A percentile compares a stretch with the other conserved stretches of the same genome.
Evolutionary conservation across 495 filamentous ascomycete genomes (phyloP).

Genomic region (Penicillium antarcticum): DNA sequence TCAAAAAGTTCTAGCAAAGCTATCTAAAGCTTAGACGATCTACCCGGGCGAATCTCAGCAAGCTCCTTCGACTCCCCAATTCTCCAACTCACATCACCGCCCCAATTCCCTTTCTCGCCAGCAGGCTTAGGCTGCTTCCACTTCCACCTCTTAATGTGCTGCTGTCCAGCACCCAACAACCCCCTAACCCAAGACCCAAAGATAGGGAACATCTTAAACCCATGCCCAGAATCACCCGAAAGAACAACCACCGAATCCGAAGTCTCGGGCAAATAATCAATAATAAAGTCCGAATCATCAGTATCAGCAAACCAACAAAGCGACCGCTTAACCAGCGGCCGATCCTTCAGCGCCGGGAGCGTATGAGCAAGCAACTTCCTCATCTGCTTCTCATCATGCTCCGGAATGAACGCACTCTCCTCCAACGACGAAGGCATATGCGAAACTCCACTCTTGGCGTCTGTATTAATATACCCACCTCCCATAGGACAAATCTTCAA

Average conservation of each 20-base stretch:
- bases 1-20: neutral
- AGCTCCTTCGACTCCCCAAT: constrained; percentile 36
- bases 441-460: constrained; percentile 30
- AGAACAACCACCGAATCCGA: constrained; percentile 41
- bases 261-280: constrained; percentile 51
- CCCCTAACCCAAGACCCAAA: constrained; percentile 47
- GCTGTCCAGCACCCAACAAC: constrained; percentile 31
- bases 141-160: constrained; percentile 37
- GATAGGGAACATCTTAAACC: constrained; percentile 59
- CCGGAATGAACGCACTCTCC: constrained; percentile 42
- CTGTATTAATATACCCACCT: constrained; percentile 51
- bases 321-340: constrained; percentile 44
- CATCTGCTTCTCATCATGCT: constrained; percentile 44
- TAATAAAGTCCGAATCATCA: constrained; percentile 53
- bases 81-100: constrained; percentile 39
- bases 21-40: constrained; percentile 27
- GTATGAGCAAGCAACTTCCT: constrained; percentile 46
- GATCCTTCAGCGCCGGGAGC: constrained; percentile 44
- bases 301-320: constrained; percentile 61
- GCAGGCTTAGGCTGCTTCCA: constrained; percentile 35
- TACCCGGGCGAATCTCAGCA: constrained; percentile 17
- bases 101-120: constrained; percentile 27
- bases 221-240: constrained; percentile 56
- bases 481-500: constrained; percentile 55
- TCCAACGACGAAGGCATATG: constrained; percentile 28